These are phyloP conservation scores for Endotrypanum monterogeii DNA, from an alignment of 208 protist genomes.

Conservation along the genomic window DNA sequence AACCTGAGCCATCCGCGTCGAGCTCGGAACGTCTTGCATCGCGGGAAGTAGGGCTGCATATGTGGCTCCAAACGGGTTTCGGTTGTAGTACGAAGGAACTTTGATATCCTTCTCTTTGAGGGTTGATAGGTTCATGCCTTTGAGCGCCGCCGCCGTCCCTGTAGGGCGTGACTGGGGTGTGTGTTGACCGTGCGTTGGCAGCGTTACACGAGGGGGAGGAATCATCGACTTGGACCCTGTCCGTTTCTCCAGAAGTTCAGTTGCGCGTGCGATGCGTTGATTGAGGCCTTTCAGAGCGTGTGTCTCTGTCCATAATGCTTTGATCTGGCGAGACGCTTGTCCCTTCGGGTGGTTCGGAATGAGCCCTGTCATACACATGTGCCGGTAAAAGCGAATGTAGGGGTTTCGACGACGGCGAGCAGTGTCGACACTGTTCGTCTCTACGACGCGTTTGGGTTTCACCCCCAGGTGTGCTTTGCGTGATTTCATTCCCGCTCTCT, in stretches of 20 bases:
- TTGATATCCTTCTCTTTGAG: constrained; percentile 25
- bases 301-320: constrained; percentile 40
- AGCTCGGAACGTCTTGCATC: constrained; percentile 12
- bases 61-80: constrained; percentile 38
- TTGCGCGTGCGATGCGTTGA: constrained; percentile 28
- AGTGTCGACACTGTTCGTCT: constrained; percentile 8
- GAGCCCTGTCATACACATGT: constrained; percentile 42
- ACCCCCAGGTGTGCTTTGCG: not conserved
- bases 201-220: not conserved
- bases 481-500: too few species aligned
- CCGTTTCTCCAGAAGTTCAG: constrained; percentile 22
- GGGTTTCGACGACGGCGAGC: constrained; percentile 15
- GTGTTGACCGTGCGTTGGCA: not conserved
- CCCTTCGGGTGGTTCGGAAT: constrained; percentile 38
- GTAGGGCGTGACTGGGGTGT: not conserved
- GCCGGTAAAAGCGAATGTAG: constrained; percentile 50
- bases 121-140: not conserved
- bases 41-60: constrained; percentile 29
- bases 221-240: constrained; percentile 17
- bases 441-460: not conserved
- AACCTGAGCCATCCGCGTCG: constrained; percentile 35
- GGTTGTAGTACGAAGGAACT: constrained; percentile 32
- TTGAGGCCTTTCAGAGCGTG: constrained; percentile 31
- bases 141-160: not conserved
- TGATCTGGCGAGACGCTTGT: constrained; percentile 36